Evolutionary conservation across 2,329 filamentous ascomycete species (phyloP).

Genomic region (Rasamsonia emersonii): DNA sequence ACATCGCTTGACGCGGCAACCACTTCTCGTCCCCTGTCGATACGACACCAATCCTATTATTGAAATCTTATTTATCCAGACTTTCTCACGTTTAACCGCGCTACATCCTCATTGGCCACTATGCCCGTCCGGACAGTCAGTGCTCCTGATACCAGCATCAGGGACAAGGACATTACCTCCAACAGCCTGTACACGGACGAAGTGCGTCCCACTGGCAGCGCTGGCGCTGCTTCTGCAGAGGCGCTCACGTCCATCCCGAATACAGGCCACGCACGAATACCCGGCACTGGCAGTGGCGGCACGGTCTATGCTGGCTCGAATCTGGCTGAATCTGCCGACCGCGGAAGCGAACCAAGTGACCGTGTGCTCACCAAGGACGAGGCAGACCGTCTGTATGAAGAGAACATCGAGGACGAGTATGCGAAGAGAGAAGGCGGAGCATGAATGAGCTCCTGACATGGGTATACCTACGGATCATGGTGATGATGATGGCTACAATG

Average conservation of each 20-base stretch:
- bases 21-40: too few relatives aligned
- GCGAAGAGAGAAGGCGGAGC: slow-evolving; percentile 38
- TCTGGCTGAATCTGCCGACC: slow-evolving; percentile 7
- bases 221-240: slow-evolving; percentile 12
- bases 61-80: too few relatives aligned
- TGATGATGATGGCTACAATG: too few relatives aligned
- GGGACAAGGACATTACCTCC: slow-evolving; percentile 8
- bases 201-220: slow-evolving; percentile 10
- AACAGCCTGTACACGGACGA: slow-evolving; percentile 3
- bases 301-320: slow-evolving; percentile 13
- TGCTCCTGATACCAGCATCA: slow-evolving; percentile 12
- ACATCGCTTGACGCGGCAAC: too few relatives aligned
- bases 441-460: too few relatives aligned
- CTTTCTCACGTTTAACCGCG: slow-evolving; percentile 1
- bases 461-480: too few relatives aligned
- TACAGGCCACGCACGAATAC: slow-evolving; percentile 10
- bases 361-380: slow-evolving; percentile 31
- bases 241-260: slow-evolving; percentile 8
- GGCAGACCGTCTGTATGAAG: slow-evolving; percentile 35
- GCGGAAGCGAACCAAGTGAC: slow-evolving; percentile 13
- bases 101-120: background rate
- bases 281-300: slow-evolving; percentile 11
- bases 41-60: too few relatives aligned
- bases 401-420: slow-evolving; percentile 41
- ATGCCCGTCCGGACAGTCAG: slow-evolving; percentile 6